Evolutionary conservation across 2,329 filamentous ascomycete species (phyloP).

Genomic region (Endoconidiophora laricicola): DNA sequence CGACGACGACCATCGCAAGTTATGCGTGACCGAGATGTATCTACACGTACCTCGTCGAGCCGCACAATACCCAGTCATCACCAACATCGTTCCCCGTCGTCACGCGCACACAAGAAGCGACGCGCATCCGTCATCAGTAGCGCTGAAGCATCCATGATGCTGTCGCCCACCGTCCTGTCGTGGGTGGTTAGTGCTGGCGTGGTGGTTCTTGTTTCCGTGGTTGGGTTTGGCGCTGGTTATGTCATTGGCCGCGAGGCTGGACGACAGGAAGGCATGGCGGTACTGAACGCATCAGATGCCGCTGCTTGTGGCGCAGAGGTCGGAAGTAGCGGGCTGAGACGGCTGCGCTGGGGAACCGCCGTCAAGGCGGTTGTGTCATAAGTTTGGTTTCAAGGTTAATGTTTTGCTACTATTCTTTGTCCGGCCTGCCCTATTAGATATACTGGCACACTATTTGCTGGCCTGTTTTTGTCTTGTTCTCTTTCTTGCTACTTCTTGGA

Average conservation of each 20-base stretch:
- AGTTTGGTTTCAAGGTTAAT: not conserved
- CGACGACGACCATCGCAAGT: no score
- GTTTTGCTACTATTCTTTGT: not conserved
- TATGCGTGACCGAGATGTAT: not conserved
- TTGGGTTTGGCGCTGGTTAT: slow-evolving; percentile 53
- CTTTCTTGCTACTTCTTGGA: slow-evolving; percentile 2
- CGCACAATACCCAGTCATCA: not conserved
- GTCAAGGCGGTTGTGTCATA: slow-evolving; percentile 28
- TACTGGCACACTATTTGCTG: no score
- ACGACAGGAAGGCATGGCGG: slow-evolving; percentile 30
- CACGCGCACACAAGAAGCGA: slow-evolving; percentile 19
- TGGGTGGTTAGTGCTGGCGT: slow-evolving; percentile 53
- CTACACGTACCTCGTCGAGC: not conserved
- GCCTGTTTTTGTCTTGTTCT: not conserved
- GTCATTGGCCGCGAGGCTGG: slow-evolving; percentile 52
- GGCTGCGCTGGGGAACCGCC: slow-evolving; percentile 37
- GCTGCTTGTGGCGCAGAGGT: slow-evolving; percentile 37
- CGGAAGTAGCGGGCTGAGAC: slow-evolving; percentile 33
- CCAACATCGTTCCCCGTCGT: not conserved
- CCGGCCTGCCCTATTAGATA: no score
- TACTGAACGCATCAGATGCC: slow-evolving; percentile 22
- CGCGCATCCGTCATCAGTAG: slow-evolving; percentile 23
- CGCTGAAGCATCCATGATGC: slow-evolving; percentile 23
- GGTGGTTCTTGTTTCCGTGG: slow-evolving; percentile 49
- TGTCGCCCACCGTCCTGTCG: slow-evolving; percentile 44